phyloP scores from a whole-genome alignment of 116 monocot genomes.

The Trichopus zeylanicus region DNA sequence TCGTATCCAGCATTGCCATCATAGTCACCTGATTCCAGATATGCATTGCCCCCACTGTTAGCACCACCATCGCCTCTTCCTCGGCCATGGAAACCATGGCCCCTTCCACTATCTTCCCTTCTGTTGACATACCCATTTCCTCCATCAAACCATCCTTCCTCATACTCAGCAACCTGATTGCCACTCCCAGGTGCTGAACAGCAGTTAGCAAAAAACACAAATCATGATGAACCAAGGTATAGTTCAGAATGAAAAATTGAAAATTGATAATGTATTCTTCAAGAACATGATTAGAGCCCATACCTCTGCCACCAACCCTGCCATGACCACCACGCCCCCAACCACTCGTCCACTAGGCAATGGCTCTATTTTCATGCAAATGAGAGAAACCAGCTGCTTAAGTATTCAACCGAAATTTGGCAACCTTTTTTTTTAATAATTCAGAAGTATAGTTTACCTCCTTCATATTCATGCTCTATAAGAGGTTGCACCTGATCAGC shows the following conservation, averaged over 20 bases:
- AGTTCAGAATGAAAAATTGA: background rate
- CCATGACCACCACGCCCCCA: conserved; percentile 28
- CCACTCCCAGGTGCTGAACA: background rate
- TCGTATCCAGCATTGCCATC: background rate
- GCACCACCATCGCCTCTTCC: background rate
- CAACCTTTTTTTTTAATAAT: too few species aligned
- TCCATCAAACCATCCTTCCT: background rate
- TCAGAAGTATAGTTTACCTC: too few species aligned
- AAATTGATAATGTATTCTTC: background rate
- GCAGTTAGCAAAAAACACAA: background rate
- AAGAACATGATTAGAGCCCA: background rate
- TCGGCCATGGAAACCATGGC: background rate
- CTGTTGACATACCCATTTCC: background rate
- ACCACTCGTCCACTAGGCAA: conserved; percentile 8
- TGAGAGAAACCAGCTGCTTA: background rate
- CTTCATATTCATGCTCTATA: too few species aligned
- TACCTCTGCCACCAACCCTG: conserved; percentile 20
- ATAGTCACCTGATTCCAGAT: background rate
- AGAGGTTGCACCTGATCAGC: too few species aligned
- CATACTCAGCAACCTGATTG: background rate
- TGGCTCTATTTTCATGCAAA: background rate
- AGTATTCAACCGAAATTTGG: too few species aligned
- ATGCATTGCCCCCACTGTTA: background rate
- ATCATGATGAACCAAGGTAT: background rate
- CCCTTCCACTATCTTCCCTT: background rate